Evolutionary conservation across 164 flowering plant species (phyloP).

Genomic region (Annona cherimola): DNA sequence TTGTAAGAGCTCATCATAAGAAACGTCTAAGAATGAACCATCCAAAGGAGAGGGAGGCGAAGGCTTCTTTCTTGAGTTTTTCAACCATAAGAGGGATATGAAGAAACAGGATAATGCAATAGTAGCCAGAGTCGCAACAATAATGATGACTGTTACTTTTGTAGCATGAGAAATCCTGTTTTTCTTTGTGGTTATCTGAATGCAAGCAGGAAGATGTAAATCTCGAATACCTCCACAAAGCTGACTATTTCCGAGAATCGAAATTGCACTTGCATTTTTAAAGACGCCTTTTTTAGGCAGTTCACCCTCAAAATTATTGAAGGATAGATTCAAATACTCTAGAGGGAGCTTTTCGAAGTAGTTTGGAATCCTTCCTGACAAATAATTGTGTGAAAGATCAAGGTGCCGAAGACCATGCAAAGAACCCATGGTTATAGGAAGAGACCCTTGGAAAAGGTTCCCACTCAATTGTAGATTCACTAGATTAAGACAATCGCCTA

Average conservation of each 20-base stretch:
- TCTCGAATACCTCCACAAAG: too few relatives aligned
- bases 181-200: too few relatives aligned
- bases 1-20: not conserved
- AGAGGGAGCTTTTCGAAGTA: constrained; percentile 18
- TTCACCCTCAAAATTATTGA: too few relatives aligned
- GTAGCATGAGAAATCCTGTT: too few relatives aligned
- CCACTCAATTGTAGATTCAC: not conserved
- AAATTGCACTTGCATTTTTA: too few relatives aligned
- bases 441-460: not conserved
- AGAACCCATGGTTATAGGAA: not conserved
- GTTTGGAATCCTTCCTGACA: constrained; percentile 25
- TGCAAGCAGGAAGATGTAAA: too few relatives aligned
- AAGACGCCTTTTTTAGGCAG: too few relatives aligned
- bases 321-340: too few relatives aligned
- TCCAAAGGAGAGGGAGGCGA: not conserved
- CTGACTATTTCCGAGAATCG: too few relatives aligned
- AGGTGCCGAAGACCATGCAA: constrained; percentile 3
- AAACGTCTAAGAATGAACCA: not conserved
- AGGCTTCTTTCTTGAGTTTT: not conserved
- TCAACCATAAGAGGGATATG: not conserved
- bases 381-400: constrained; percentile 20
- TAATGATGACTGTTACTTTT: too few relatives aligned
- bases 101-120: not conserved
- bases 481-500: constrained; percentile 5
- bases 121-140: not conserved